Conservation (phyloP, 2,329 filamentous ascomycete genomes). For the Gnomoniopsis smithogilvyi region DNA sequence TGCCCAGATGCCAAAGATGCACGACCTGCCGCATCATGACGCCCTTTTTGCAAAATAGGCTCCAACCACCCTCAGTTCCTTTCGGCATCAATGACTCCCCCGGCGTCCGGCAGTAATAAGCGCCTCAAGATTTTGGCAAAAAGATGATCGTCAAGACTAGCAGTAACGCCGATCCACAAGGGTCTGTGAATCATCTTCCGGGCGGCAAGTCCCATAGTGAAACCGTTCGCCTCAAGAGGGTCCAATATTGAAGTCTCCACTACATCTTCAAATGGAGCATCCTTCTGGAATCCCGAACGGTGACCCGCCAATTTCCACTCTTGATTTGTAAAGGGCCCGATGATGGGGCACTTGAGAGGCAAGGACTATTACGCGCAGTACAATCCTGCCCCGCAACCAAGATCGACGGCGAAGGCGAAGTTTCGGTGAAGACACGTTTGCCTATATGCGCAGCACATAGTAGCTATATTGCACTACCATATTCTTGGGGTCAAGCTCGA, state of each 20-base stretch:
- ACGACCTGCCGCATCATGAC: not conserved
- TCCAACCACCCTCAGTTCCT: not conserved
- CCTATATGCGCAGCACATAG: not conserved
- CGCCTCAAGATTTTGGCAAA: not conserved
- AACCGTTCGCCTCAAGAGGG: not conserved
- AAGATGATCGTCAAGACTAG: too few relatives aligned
- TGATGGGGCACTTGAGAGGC: not conserved
- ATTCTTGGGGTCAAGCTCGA: too few relatives aligned
- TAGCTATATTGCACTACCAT: too few relatives aligned
- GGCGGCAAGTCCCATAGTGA: too few relatives aligned
- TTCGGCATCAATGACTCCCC: not conserved
- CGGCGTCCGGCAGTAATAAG: not conserved
- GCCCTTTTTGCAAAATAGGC: too few relatives aligned
- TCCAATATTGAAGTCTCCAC: not conserved
- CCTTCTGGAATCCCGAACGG: not conserved
- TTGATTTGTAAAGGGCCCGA: not conserved
- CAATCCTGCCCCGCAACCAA: not conserved
- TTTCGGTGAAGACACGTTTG: not conserved
- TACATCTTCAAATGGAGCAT: not conserved
- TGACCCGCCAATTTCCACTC: not conserved
- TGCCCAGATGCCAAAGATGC: not conserved
- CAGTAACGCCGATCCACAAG: too few relatives aligned
- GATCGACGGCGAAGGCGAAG: not conserved
- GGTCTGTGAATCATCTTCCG: too few relatives aligned
- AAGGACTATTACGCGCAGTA: not conserved